Base-by-base conservation (phyloP, 2,329 filamentous ascomycete species). In the Pseudocercospora ulei region DNA sequence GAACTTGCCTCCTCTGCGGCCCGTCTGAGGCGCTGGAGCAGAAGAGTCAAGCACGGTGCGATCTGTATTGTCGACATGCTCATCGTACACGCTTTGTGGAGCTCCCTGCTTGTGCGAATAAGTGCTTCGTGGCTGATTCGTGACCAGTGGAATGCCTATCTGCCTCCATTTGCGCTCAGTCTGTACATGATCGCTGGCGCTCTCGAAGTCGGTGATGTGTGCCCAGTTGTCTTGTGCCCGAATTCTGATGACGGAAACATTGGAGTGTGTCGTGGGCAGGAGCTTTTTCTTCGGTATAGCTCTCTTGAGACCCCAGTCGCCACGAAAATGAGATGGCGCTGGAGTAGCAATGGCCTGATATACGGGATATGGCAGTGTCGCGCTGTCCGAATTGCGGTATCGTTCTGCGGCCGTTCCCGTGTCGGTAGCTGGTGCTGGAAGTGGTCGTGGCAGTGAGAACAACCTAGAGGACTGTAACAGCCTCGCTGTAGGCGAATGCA, bases 231-330 rank as follows among this genome's bases (percentile, higher is more conserved):
- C 88, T 48, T 93, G 72, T 44, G 80, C 73, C 54, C 76, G 78
- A 51, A 96, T 65, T 48, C 83, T 76, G 38, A 94, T 73, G 34
- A 82, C 69, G 6, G 86, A 82, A n/a, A 77, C 78, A 4, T 76
- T 77, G 38, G 75, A 75, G 12, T 76, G 74, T 3, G 84, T 87
- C 2, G 80, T 78, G 6, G 41, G 35, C 3, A 33, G 30, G 6
- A 33, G 30, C n/a, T 33, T 33, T 59, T 80, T 80, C 5, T 80
- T 65, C 1, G 88, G 88, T 4, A 96, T 68, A 1, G 85, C 71
- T 39, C 88, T 72, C 66, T 96, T 96, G 53, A 95, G 67, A 8
- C 88, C 88, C 87, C 88, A 96, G 57, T 96, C 88, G 22, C 88
- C 88, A 56, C 75, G 75, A 25, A 70, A 67, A 14, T 84, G 72